These are phyloP conservation scores for Microdochium nivale DNA, from an alignment of 2,329 filamentous ascomycete species.

Conservation along the genomic window DNA sequence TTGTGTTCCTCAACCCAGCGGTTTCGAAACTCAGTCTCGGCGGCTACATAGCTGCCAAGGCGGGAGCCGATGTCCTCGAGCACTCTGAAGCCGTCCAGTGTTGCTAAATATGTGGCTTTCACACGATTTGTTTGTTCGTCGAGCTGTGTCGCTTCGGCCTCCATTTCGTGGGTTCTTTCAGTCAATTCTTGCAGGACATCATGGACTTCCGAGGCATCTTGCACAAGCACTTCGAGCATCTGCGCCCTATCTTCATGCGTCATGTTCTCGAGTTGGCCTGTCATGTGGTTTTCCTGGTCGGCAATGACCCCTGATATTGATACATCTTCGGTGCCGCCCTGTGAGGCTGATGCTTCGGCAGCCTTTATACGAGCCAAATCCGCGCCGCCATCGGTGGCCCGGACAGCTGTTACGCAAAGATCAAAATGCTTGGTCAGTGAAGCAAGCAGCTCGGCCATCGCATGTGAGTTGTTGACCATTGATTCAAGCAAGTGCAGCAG, in stretches of 20 bases:
- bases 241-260: slow-evolving; percentile 69
- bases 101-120: slow-evolving; percentile 44
- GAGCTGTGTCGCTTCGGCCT: slow-evolving; percentile 57
- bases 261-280: slow-evolving; percentile 54
- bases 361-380: slow-evolving; percentile 60
- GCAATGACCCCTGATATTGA: slow-evolving; percentile 61
- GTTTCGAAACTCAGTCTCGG: slow-evolving; percentile 53
- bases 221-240: slow-evolving; percentile 72
- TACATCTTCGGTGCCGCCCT: slow-evolving; percentile 33
- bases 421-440: slow-evolving; percentile 85
- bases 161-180: slow-evolving; percentile 69
- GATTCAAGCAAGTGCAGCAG: slow-evolving; percentile 48
- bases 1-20: slow-evolving; percentile 70
- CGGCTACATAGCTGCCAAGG: slow-evolving; percentile 56
- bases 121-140: slow-evolving; percentile 52
- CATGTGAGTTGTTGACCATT: slow-evolving; percentile 66
- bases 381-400: slow-evolving; percentile 76
- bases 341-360: slow-evolving; percentile 50
- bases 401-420: slow-evolving; percentile 82
- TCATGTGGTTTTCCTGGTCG: slow-evolving; percentile 41
- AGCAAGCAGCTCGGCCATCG: slow-evolving; percentile 73
- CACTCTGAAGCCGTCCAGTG: slow-evolving; percentile 53
- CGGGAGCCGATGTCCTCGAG: slow-evolving; percentile 61
- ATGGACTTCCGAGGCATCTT: slow-evolving; percentile 61
- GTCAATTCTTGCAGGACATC: slow-evolving; percentile 63